Conservation (phyloP, 2,329 filamentous ascomycete species). For the Arthroderma uncinatum region DNA sequence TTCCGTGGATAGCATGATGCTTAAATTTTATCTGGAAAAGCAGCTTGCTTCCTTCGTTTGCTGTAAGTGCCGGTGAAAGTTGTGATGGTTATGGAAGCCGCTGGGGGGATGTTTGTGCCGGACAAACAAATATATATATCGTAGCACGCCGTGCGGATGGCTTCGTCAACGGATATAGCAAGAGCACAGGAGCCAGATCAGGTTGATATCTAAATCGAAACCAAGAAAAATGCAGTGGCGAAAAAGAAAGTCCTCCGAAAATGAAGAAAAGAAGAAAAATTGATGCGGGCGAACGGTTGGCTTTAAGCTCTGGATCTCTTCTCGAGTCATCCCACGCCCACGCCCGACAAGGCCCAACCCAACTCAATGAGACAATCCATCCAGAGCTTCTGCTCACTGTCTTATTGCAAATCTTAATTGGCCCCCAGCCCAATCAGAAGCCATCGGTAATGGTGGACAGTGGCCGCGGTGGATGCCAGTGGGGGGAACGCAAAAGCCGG, state of each 20-base stretch:
- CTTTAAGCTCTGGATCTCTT: neutral
- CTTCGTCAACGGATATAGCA: neutral
- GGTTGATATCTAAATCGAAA: neutral
- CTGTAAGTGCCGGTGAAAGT: neutral
- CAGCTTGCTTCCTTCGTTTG: neutral
- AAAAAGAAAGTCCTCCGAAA: neutral
- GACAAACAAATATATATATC: slow-evolving; percentile 2
- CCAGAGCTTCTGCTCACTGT: slow-evolving; percentile 2
- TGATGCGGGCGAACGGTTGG: neutral
- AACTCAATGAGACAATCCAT: slow-evolving; percentile 2
- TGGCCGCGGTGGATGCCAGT: slow-evolving; percentile 2
- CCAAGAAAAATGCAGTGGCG: neutral
- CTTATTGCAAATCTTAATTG: slow-evolving; percentile 1
- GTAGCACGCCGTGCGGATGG: neutral
- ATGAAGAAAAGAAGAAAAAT: neutral
- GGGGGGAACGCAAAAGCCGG: slow-evolving; percentile 4
- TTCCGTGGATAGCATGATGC: slow-evolving; percentile 34
- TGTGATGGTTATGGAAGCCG: neutral
- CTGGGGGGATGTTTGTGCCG: neutral
- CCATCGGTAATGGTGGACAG: slow-evolving; percentile 1
- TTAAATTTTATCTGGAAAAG: neutral
- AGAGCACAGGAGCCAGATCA: neutral
- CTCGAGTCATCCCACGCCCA: slow-evolving; percentile 2
- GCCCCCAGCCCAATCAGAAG: neutral
- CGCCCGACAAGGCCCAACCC: neutral